phyloP scores from a whole-genome alignment of 1,139 yeast genomes.

The Geotrichum candidum region DNA sequence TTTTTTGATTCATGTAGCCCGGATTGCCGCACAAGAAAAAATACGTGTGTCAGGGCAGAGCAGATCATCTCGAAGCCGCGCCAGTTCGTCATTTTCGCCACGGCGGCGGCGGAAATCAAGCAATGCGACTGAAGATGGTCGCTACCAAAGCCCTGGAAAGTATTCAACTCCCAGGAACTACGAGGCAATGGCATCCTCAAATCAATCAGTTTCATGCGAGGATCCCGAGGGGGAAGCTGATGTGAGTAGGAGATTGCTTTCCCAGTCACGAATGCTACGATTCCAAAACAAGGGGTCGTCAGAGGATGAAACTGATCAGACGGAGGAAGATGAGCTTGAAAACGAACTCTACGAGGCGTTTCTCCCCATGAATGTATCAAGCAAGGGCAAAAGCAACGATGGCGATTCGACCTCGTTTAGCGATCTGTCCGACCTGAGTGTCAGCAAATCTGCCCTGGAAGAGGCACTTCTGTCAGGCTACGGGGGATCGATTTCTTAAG shows the following conservation, averaged over 20 bases:
- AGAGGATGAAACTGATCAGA: conserved; percentile 1
- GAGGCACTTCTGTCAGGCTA: conserved; percentile 33
- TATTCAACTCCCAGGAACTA: neutral
- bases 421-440: conserved; percentile 33
- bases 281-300: neutral
- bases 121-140: neutral
- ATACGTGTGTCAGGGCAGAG: neutral
- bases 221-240: neutral
- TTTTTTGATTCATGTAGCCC: neutral
- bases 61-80: conserved; percentile 2
- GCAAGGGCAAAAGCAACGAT: neutral
- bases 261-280: conserved; percentile 19
- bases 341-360: conserved; percentile 14
- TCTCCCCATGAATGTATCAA: conserved; percentile 4
- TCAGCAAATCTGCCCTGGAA: conserved; percentile 43
- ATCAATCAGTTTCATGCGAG: neutral
- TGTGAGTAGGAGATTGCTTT: conserved; percentile 17
- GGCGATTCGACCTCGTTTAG: conserved; percentile 19
- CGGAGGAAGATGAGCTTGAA: conserved; percentile 15
- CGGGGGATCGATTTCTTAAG: neutral
- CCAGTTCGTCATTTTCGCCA: conserved; percentile 15
- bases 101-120: conserved; percentile 1
- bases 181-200: neutral
- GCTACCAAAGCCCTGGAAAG: neutral
- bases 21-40: neutral